Percentiles rank a stretch among this genome's conserved stretches.
Evolutionary conservation across 257 asterid genomes (phyloP).

Genomic region (Rehmannia glutinosa): DNA sequence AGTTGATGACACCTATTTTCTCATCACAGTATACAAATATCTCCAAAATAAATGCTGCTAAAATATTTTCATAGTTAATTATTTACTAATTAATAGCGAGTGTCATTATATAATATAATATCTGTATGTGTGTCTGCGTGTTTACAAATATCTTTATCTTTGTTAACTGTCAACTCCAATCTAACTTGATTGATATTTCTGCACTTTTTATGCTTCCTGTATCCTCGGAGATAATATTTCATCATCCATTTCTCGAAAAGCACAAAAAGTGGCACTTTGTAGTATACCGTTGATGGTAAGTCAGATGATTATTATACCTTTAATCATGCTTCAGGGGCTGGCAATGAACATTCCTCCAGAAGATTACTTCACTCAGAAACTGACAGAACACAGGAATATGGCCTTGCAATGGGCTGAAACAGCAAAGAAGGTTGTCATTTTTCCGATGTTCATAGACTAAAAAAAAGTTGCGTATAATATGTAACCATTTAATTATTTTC

Average conservation of each 20-base stretch:
- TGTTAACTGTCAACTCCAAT: too few species aligned
- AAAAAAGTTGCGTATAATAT: neutral
- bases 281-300: neutral
- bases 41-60: slow-evolving; percentile 5
- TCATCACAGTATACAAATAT: neutral
- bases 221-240: too few species aligned
- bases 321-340: slow-evolving; percentile 50
- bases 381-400: slow-evolving; percentile 45
- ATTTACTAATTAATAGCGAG: too few species aligned
- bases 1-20: neutral
- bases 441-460: neutral
- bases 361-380: slow-evolving; percentile 53
- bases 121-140: too few species aligned
- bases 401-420: slow-evolving; percentile 69
- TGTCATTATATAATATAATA: too few species aligned
- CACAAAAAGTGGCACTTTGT: neutral
- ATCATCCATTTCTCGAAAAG: too few species aligned
- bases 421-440: slow-evolving; percentile 62
- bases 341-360: slow-evolving; percentile 55
- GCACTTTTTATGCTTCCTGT: too few species aligned
- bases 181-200: too few species aligned
- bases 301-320: slow-evolving; percentile 7
- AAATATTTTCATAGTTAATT: too few species aligned
- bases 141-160: too few species aligned
- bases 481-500: neutral